phyloP scores from a whole-genome alignment of 2,329 filamentous ascomycete genomes.

The Didymosphaeria variabile region DNA sequence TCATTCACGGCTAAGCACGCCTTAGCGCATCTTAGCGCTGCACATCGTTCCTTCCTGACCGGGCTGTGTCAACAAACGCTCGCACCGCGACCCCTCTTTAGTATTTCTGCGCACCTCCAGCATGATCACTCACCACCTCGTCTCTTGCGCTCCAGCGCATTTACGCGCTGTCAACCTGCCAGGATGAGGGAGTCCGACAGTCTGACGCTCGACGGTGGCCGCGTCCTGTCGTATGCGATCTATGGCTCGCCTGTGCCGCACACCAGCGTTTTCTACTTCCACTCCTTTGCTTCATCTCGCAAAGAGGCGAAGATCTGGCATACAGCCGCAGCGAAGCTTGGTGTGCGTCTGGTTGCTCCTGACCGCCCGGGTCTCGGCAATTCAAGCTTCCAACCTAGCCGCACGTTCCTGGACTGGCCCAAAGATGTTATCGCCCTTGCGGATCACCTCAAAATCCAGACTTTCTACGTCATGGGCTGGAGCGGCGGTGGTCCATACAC shows the following conservation, averaged over 20 bases:
- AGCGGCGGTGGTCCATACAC: slow-evolving; percentile 60
- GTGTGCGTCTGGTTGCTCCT: slow-evolving; percentile 52
- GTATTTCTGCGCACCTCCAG: background rate
- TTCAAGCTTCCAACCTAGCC: slow-evolving; percentile 50
- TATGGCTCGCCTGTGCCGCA: slow-evolving; percentile 55
- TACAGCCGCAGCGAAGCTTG: slow-evolving; percentile 42
- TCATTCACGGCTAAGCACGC: background rate
- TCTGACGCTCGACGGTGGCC: slow-evolving; percentile 46
- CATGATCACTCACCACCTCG: background rate
- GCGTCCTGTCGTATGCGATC: slow-evolving; percentile 55
- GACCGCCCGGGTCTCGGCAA: slow-evolving; percentile 57
- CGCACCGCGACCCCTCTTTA: slow-evolving; percentile 5
- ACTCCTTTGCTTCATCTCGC: slow-evolving; percentile 56
- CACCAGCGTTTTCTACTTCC: slow-evolving; percentile 53
- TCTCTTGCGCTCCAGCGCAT: background rate
- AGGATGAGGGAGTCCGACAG: slow-evolving; percentile 36
- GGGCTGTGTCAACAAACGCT: slow-evolving; percentile 14
- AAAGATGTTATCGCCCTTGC: slow-evolving; percentile 54
- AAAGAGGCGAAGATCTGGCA: slow-evolving; percentile 52
- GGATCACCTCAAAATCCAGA: slow-evolving; percentile 50
- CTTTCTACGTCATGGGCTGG: slow-evolving; percentile 56
- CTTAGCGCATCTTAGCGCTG: background rate
- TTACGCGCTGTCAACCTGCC: background rate
- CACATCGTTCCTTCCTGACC: slow-evolving; percentile 1
- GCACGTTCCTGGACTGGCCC: slow-evolving; percentile 54